Conservation (phyloP, 139 green algal genomes). For the Haematococcus sp. region DNA sequence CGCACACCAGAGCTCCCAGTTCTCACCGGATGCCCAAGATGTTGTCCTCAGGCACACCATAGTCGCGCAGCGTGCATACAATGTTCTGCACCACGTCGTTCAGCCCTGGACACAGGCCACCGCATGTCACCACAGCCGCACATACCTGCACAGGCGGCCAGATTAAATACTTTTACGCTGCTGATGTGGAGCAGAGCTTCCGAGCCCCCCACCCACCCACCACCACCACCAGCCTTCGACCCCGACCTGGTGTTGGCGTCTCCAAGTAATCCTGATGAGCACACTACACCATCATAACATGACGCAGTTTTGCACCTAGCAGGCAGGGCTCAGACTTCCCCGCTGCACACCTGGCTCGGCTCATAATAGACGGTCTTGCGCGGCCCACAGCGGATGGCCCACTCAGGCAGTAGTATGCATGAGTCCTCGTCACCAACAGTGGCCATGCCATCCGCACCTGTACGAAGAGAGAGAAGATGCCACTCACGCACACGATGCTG, state of each 20-base stretch:
- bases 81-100: conserved; percentile 97
- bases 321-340: too few species aligned
- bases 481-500: too few species aligned
- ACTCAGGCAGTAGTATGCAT: conserved; percentile 70
- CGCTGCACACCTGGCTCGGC: conserved; percentile 67
- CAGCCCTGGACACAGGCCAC: conserved; percentile 94
- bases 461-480: background rate
- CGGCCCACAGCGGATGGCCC: conserved; percentile 75
- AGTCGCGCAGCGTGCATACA: conserved; percentile 73
- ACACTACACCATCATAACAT: too few species aligned
- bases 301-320: too few species aligned
- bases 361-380: conserved; percentile 80
- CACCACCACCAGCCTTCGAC: too few species aligned
- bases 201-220: too few species aligned
- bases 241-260: too few species aligned
- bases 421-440: conserved; percentile 52
- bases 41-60: conserved; percentile 81
- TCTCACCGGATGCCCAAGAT: conserved; percentile 83
- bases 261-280: background rate
- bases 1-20: too few species aligned
- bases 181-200: too few species aligned
- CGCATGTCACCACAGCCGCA: conserved; percentile 94
- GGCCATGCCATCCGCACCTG: conserved; percentile 41
- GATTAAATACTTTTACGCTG: too few species aligned
- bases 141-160: conserved; percentile 47